Percentiles rank a stretch among this genome's conserved stretches.
Conservation (phyloP, 352 stramenopile species). For the Pythium biforme region DNA sequence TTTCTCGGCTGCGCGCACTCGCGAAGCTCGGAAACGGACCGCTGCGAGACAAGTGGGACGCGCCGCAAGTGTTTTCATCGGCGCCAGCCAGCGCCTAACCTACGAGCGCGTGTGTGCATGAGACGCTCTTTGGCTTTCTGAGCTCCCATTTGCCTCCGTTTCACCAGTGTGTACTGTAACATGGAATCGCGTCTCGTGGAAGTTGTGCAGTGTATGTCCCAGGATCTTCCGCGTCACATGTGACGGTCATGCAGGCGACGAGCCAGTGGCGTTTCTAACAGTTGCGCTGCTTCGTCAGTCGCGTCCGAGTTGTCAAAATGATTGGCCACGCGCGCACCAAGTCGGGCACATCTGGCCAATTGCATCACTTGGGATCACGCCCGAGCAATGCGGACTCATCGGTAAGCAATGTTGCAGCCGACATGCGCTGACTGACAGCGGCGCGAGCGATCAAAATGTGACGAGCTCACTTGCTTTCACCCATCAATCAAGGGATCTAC, state of each 20-base stretch:
- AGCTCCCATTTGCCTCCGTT: no score
- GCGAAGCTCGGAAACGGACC: slow-evolving; percentile 51
- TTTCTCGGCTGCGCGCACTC: slow-evolving; percentile 47
- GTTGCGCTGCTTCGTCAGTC: slow-evolving; percentile 13
- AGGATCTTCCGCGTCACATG: slow-evolving; percentile 15
- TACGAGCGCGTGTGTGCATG: neutral
- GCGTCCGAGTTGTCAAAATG: neutral
- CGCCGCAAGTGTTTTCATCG: neutral
- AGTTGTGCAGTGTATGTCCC: neutral
- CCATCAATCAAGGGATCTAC: no score
- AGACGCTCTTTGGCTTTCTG: no score
- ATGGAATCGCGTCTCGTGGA: neutral
- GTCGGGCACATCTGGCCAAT: slow-evolving; percentile 14
- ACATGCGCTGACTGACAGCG: neutral
- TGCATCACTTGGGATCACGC: neutral
- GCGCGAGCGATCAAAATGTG: neutral
- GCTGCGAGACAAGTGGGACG: slow-evolving; percentile 60
- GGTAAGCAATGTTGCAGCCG: neutral
- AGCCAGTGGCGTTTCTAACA: slow-evolving; percentile 1
- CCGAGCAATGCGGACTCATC: neutral
- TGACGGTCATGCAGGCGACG: slow-evolving; percentile 14
- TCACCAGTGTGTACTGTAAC: neutral
- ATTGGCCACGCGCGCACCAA: slow-evolving; percentile 13
- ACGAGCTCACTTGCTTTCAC: no score
- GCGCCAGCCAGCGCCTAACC: slow-evolving; percentile 2